Base-by-base conservation (phyloP, 495 filamentous ascomycete species). In the Trichoderma gamsii region DNA sequence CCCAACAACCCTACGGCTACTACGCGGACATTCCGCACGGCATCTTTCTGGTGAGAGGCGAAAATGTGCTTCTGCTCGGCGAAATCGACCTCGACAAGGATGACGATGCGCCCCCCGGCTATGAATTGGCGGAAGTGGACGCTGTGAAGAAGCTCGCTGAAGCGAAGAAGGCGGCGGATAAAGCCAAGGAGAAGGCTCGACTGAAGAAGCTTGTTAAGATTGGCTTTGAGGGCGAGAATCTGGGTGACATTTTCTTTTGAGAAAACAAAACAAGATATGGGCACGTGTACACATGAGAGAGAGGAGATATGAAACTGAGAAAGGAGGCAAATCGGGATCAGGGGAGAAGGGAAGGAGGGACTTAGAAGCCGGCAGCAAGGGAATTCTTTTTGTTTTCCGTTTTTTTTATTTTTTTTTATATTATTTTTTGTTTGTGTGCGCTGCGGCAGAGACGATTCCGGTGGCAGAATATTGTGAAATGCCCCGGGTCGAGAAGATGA, bases 81-180 rank as follows among this genome's bases (percentile, higher is more conserved):
- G 94, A 98, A 82, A 96, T 98, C 76, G 94, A 98, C 73, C 85
- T 97, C 21, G 94, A 98, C 79, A 92, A 89, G 72, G 94, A 98
- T 78, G 94, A 98, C 77, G 88, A 96, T 63, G 79, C 92, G 46
- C 93, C 93, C 0, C 78, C 86, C 32, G 85, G 86, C 0, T 87
- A 89, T 71, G 85, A 87, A 69, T 80, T 85, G 72, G 93, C 85
- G 3, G 83, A 91, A 0, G 80, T 87, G 35, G 83, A 88, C 67
- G 79, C 89, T 69, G 92, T 96, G 12, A 85, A 89, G 73, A 85
- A 85, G 46, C 75, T 93, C 21, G 88, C 89, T 70, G 90, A 90
- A 73, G 81, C 89, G 71, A 87, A 86, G 71, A 85, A 89, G 46
- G 79, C 74, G 59, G 84, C 88, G 69, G 85, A 88, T 69, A 93